phyloP scores from a whole-genome alignment of 2,329 filamentous ascomycete genomes.

The Aaosphaeria arxii region DNA sequence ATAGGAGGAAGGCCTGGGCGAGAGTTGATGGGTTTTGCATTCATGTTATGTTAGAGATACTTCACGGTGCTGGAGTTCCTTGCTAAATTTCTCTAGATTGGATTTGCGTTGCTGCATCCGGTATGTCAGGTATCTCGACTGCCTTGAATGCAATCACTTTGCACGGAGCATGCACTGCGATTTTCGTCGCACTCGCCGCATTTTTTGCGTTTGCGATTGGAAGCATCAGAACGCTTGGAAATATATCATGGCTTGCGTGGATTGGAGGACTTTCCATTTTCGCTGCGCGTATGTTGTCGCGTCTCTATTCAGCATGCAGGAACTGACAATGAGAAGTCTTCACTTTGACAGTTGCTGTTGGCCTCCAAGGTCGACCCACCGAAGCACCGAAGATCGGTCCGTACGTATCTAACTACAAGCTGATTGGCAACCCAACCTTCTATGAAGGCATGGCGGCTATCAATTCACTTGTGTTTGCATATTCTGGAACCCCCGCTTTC shows the following conservation, averaged over 20 bases:
- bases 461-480: constrained; percentile 60
- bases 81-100: no score
- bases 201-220: constrained; percentile 58
- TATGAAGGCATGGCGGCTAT: constrained; percentile 1
- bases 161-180: not conserved
- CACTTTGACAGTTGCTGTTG: constrained; percentile 65
- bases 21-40: not conserved
- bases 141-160: not conserved
- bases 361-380: constrained; percentile 37
- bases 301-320: constrained; percentile 51
- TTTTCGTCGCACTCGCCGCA: constrained; percentile 40
- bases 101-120: not conserved
- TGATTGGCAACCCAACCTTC: constrained; percentile 7
- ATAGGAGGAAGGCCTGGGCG: not conserved
- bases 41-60: no score
- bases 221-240: constrained; percentile 61
- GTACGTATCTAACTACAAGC: not conserved
- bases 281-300: constrained; percentile 48
- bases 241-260: no score
- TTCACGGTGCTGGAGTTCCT: no score
- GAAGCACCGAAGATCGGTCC: not conserved
- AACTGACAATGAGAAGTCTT: constrained; percentile 48
- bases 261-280: constrained; percentile 56
- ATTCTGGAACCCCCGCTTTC: constrained; percentile 64
- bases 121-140: not conserved